Conservation (phyloP, 75 land plant genomes). For the Cupressus sempervirens region DNA sequence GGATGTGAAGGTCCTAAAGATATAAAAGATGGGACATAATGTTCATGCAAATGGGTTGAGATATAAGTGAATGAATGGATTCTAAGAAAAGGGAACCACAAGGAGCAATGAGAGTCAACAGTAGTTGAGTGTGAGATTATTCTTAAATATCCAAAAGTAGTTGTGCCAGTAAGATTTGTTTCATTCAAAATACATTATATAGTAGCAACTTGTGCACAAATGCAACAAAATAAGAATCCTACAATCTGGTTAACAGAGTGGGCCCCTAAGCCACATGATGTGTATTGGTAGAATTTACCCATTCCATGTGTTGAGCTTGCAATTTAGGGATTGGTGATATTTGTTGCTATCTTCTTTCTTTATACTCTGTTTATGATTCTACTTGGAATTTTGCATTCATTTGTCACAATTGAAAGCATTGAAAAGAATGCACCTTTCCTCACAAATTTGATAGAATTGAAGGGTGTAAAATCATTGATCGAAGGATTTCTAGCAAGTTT, state of each 20-base stretch:
- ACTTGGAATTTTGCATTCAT: constrained; percentile 81
- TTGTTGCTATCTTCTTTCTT: constrained; percentile 62
- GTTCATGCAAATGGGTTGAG: too few species aligned
- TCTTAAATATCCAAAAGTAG: constrained; percentile 48
- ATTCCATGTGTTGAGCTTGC: constrained; percentile 78
- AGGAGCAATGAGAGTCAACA: too few species aligned
- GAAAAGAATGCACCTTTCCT: constrained; percentile 58
- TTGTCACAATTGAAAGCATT: constrained; percentile 79
- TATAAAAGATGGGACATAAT: too few species aligned
- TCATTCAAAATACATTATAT: constrained; percentile 88
- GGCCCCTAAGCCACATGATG: constrained; percentile 96
- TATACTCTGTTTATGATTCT: constrained; percentile 89
- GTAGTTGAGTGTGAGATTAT: constrained; percentile 41
- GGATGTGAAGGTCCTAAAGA: too few species aligned
- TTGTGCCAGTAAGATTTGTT: constrained; percentile 93
- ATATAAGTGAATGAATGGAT: too few species aligned
- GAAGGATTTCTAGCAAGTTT: too few species aligned
- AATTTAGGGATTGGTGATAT: constrained; percentile 57
- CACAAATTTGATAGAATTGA: constrained; percentile 29
- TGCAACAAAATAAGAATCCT: constrained; percentile 86
- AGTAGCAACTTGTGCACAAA: constrained; percentile 95
- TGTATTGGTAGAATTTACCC: constrained; percentile 84
- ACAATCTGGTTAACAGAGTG: constrained; percentile 90
- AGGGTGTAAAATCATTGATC: constrained; percentile 11
- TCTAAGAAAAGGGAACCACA: too few species aligned